Evolutionary conservation across 371 early-diverging fungal species (phyloP).

Genomic region (Actinomortierella wolfii): DNA sequence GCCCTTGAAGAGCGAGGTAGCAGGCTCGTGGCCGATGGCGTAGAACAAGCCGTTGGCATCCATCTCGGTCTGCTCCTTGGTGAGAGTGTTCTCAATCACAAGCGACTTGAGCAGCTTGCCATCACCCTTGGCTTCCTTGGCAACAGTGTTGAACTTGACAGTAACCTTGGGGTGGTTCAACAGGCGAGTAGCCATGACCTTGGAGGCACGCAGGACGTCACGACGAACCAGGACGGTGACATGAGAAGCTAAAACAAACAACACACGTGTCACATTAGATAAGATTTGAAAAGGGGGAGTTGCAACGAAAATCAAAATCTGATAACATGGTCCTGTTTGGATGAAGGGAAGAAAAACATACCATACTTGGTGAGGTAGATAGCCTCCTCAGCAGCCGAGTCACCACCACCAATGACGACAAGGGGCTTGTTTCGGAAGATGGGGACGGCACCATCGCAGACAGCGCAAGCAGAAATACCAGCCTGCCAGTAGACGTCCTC

Average conservation of each 20-base stretch:
- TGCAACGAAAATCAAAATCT: constrained; percentile 2
- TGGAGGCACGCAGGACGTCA: constrained; percentile 95
- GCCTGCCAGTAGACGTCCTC: constrained; percentile 92
- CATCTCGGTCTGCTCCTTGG: constrained; percentile 67
- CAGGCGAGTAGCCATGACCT: constrained; percentile 94
- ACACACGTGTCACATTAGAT: too few species aligned
- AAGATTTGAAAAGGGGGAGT: constrained; percentile 29
- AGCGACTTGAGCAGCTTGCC: constrained; percentile 75
- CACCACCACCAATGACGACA: constrained; percentile 98
- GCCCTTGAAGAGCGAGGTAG: constrained; percentile 79
- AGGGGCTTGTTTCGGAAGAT: constrained; percentile 94
- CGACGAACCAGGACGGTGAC: constrained; percentile 96
- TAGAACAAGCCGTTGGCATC: constrained; percentile 95
- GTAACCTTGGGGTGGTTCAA: constrained; percentile 88
- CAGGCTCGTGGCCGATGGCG: constrained; percentile 98
- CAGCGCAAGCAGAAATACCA: constrained; percentile 99
- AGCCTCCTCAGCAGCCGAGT: constrained; percentile 99
- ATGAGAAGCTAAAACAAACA: constrained; percentile 70
- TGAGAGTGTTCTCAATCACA: constrained; percentile 73
- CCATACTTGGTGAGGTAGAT: constrained; percentile 91
- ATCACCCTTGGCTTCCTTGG: constrained; percentile 87
- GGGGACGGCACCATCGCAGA: constrained; percentile 98
- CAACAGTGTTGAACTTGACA: constrained; percentile 89
- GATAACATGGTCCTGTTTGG: constrained; percentile 39
- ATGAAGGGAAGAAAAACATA: constrained; percentile 20